Percentiles rank a stretch among this genome's conserved stretches.
Evolutionary conservation across 176 grass and related monocot species (phyloP).

Genomic region (Guadua angustifolia): DNA sequence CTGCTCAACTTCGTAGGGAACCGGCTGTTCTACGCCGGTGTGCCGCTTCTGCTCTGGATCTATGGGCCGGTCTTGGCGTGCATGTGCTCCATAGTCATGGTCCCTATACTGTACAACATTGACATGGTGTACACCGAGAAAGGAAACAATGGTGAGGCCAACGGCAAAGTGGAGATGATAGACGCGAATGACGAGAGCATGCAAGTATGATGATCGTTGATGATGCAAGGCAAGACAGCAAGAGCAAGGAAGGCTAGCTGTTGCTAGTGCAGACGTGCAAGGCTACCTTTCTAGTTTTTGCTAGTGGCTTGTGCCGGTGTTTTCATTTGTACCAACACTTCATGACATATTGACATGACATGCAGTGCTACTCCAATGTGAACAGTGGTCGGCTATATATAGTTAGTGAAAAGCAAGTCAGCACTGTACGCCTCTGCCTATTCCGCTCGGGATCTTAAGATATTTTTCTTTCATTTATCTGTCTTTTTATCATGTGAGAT

Average conservation of each 20-base stretch:
- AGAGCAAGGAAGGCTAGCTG: constrained; percentile 1
- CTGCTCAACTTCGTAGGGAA: constrained; percentile 66
- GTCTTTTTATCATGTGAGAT: neutral
- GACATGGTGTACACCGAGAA: constrained; percentile 48
- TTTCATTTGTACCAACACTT: neutral
- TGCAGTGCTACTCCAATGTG: neutral
- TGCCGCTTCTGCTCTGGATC: constrained; percentile 82
- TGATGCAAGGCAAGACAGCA: neutral
- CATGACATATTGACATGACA: neutral
- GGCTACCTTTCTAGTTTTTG: constrained; percentile 8
- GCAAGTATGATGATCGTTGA: constrained; percentile 20
- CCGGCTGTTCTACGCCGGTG: constrained; percentile 64
- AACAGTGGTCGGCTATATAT: neutral
- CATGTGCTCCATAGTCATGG: constrained; percentile 53
- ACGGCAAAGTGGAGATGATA: neutral
- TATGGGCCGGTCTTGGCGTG: constrained; percentile 68
- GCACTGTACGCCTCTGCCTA: neutral
- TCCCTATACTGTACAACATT: constrained; percentile 60
- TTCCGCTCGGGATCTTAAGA: neutral
- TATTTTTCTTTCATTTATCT: neutral
- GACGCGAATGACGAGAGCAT: constrained; percentile 35
- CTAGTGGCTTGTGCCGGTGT: neutral
- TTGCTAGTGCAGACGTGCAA: neutral
- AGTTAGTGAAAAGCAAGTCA: neutral
- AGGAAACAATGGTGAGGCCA: constrained; percentile 18